Conservation (phyloP, 1,139 yeast genomes). For the Kluyveromyces sp. region DNA sequence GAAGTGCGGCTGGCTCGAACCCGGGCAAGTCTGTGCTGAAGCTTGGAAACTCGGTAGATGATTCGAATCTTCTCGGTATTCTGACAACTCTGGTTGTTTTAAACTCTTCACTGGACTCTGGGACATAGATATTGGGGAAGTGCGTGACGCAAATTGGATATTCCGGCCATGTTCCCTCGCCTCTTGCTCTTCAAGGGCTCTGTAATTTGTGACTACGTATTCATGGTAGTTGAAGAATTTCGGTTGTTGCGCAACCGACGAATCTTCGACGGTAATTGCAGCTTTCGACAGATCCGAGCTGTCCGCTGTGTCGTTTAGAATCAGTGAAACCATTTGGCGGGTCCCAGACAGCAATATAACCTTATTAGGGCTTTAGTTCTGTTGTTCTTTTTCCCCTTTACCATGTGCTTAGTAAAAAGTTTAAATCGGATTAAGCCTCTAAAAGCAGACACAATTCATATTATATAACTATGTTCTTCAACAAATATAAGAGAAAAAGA, state of each 20-base stretch:
- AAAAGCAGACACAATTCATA: not conserved
- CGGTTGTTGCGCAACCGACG: conserved; percentile 15
- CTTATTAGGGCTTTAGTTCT: not conserved
- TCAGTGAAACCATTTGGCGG: not conserved
- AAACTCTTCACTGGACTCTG: conserved; percentile 28
- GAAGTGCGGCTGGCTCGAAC: conserved; percentile 54
- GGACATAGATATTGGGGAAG: conserved; percentile 50
- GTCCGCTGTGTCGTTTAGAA: conserved; percentile 1
- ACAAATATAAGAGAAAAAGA: no score
- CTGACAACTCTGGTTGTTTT: conserved; percentile 50
- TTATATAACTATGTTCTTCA: no score
- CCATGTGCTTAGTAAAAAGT: not conserved
- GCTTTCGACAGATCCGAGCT: conserved; percentile 1
- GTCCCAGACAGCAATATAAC: no score
- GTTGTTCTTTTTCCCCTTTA: not conserved
- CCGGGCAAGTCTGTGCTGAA: conserved; percentile 40
- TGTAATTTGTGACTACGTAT: conserved; percentile 36
- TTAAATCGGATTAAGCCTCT: not conserved
- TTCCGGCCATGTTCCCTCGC: conserved; percentile 21
- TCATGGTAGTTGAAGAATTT: conserved; percentile 67
- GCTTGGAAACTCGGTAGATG: conserved; percentile 13
- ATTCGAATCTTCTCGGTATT: conserved; percentile 46
- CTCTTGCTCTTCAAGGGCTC: conserved; percentile 15
- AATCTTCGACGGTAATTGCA: conserved; percentile 4
- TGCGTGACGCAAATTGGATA: conserved; percentile 47